Percentiles rank a stretch among this genome's conserved stretches.
Evolutionary conservation across 805 yeast genomes (phyloP).

Genomic region (Wickerhamomyces chaumierensis): DNA sequence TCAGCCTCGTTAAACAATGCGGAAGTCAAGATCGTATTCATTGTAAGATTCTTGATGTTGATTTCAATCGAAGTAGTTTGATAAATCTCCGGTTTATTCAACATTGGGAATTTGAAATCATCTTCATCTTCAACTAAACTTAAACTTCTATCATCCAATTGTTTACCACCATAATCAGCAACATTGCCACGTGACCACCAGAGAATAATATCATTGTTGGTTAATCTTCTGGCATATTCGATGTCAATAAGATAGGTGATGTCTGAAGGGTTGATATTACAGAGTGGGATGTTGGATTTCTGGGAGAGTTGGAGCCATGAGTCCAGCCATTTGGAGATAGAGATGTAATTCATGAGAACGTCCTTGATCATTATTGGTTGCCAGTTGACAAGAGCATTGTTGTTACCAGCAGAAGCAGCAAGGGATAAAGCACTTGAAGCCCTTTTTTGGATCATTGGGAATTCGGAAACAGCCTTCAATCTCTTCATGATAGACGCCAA

Average conservation of each 20-base stretch:
- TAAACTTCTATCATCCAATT: slow-evolving; percentile 41
- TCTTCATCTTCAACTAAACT: slow-evolving; percentile 33
- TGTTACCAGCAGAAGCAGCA: slow-evolving; percentile 49
- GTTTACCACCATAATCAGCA: slow-evolving; percentile 75
- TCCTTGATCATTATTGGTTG: slow-evolving; percentile 55
- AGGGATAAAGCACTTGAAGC: slow-evolving; percentile 48
- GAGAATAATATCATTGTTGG: slow-evolving; percentile 53
- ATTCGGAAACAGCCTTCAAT: slow-evolving; percentile 35
- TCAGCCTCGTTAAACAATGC: slow-evolving; percentile 79
- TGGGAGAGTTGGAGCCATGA: slow-evolving; percentile 55
- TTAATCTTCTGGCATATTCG: slow-evolving; percentile 70
- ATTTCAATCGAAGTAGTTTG: slow-evolving; percentile 71
- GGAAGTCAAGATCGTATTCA: slow-evolving; percentile 81
- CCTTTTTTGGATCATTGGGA: slow-evolving; percentile 55
- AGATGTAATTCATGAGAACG: slow-evolving; percentile 58
- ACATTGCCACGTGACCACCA: slow-evolving; percentile 88
- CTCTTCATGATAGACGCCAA: slow-evolving; percentile 33
- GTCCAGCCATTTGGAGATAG: slow-evolving; percentile 61
- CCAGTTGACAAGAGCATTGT: slow-evolving; percentile 75
- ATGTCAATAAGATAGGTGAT: slow-evolving; percentile 74
- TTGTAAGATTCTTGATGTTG: slow-evolving; percentile 64
- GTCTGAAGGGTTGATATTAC: slow-evolving; percentile 74
- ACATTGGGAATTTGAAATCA: slow-evolving; percentile 55
- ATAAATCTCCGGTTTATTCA: slow-evolving; percentile 72
- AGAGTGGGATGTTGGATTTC: slow-evolving; percentile 74